Base-by-base conservation (phyloP, 2,329 filamentous ascomycete genomes). In the Calcarisporium arbuscula region DNA sequence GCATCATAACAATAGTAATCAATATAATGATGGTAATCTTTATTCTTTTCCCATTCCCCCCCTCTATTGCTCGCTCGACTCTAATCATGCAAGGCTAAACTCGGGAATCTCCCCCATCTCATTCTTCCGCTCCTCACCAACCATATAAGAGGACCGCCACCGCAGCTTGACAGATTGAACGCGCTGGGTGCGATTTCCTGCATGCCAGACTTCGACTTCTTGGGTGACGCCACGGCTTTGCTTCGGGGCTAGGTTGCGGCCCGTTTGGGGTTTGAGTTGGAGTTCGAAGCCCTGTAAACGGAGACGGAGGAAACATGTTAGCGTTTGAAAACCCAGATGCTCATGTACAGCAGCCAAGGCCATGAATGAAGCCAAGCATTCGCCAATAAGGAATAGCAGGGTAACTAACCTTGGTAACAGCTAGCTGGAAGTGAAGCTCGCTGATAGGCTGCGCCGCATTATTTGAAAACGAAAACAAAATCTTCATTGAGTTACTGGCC, bases 401-500 rank as follows among this genome's bases (percentile, higher is more conserved):
- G n/a, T n/a, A 14, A 29, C 32, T 15, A 31, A 94, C 89, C 76
- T 90, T 96, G 40, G 90, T 92, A 19, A 95, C 90, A 4, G 92
- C 92, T 25, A 94, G 72, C 58, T 95, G 86, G 52, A 95, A 94
- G 39, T 90, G 88, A 19, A 98, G 66, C 44, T 94, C 84, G 4
- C 74, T 73, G 16, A 98, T 72, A 0, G 77, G 73, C 49, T 84
- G 73, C 3, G 73, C 61, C 1, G 80, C 83, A 40, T 76, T 82
- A 56, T 94, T 98, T 14, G 86, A 88, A 56, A 95, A 94, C n/a
- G 74, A 70, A 43, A 88, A 85, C 5, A 78, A 64, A 30, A 96
- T 74, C 19, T 75, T 70, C 28, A 95, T 77, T 4, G 77, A 62
- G 44, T 77, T 64, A 36, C 64, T 60, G 40, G 70, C 53, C 31